A percentile compares a stretch with the other conserved stretches of the same genome.
Conservation (phyloP, 2,329 filamentous ascomycete species). For the Mycocentrospora acerina region DNA sequence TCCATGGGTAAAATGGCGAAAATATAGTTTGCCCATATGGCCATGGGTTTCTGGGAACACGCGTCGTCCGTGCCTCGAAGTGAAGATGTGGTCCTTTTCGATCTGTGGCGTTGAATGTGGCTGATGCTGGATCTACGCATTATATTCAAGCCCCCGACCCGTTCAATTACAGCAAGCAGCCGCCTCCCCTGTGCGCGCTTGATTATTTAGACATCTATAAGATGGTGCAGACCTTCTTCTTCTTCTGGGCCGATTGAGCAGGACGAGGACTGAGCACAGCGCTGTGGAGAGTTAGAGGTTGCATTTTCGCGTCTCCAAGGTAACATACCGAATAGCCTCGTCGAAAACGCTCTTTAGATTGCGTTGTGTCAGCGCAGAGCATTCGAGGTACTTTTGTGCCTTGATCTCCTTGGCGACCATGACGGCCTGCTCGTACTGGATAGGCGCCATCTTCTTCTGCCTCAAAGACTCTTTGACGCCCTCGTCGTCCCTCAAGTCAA, state of each 20-base stretch:
- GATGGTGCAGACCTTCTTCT: constrained; percentile 31
- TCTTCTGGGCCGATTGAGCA: constrained; percentile 24
- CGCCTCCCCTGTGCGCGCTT: constrained; percentile 5
- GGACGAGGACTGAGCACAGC: constrained; percentile 46
- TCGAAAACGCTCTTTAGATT: constrained; percentile 99
- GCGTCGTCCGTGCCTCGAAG: constrained; percentile 7
- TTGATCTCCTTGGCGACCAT: constrained; percentile 89
- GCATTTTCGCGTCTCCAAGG: not conserved
- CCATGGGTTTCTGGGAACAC: constrained; percentile 6
- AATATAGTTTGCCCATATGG: constrained; percentile 3
- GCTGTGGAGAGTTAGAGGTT: constrained; percentile 29
- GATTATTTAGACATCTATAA: constrained; percentile 17
- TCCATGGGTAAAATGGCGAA: constrained; percentile 20
- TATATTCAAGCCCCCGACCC: constrained; percentile 25
- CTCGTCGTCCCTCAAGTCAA: constrained; percentile 89
- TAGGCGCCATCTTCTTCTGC: constrained; percentile 94
- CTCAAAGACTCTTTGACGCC: constrained; percentile 78
- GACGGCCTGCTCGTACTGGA: constrained; percentile 89
- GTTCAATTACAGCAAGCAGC: constrained; percentile 25
- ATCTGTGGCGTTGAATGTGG: constrained; percentile 1
- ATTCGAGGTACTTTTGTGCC: constrained; percentile 97
- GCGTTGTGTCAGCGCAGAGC: constrained; percentile 92
- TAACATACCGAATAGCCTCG: constrained; percentile 90
- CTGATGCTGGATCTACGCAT: constrained; percentile 13
- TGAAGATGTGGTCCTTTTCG: constrained; percentile 7